phyloP scores from a whole-genome alignment of 495 filamentous ascomycete genomes.

The Penicillium silybi region DNA sequence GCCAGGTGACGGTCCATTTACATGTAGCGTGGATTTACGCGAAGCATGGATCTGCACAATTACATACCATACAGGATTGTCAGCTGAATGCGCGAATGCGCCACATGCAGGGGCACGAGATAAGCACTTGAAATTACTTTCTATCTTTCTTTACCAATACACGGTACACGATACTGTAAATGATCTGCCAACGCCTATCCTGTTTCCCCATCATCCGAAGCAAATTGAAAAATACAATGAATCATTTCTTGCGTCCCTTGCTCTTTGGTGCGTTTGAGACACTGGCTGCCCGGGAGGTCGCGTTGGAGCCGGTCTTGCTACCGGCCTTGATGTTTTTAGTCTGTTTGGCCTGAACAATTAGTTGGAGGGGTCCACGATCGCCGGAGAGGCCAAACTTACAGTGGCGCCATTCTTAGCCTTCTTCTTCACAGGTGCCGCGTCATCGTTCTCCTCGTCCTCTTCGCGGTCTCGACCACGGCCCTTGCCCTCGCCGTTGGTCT shows the following conservation, averaged over 20 bases:
- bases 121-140: slow-evolving; percentile 21
- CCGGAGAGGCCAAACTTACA: slow-evolving; percentile 35
- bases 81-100: background rate
- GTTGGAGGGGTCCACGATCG: slow-evolving; percentile 11
- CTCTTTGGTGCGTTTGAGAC: slow-evolving; percentile 47
- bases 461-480: slow-evolving; percentile 67
- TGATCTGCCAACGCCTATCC: slow-evolving; percentile 25
- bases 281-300: slow-evolving; percentile 56
- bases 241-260: slow-evolving; percentile 48
- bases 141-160: slow-evolving; percentile 20
- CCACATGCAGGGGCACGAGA: slow-evolving; percentile 10
- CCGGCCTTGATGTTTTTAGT: slow-evolving; percentile 55
- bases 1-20: slow-evolving; percentile 5
- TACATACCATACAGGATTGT: background rate
- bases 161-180: slow-evolving; percentile 10
- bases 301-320: slow-evolving; percentile 48
- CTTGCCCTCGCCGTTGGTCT: slow-evolving; percentile 68
- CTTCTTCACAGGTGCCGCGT: slow-evolving; percentile 85
- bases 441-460: slow-evolving; percentile 69
- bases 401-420: slow-evolving; percentile 81
- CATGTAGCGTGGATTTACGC: slow-evolving; percentile 10
- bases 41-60: slow-evolving; percentile 17
- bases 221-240: slow-evolving; percentile 5
- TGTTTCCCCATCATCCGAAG: slow-evolving; percentile 5
- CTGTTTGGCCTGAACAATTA: slow-evolving; percentile 51